Base-by-base conservation (phyloP, 257 asterid species). In the Solanum sejunctum region DNA sequence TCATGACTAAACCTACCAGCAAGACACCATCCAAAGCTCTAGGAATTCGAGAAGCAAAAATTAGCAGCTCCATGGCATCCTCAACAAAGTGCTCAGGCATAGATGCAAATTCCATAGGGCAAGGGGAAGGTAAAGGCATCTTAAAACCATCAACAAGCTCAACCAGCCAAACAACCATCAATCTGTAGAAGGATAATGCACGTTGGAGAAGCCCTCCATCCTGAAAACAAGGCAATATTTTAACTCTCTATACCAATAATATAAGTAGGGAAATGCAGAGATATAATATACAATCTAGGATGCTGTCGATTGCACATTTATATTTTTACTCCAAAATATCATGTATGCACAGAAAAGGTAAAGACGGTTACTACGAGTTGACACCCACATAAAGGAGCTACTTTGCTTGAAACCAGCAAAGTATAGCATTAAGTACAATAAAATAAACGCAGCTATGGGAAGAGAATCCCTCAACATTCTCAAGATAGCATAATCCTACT, bases 31-130 rank as follows among this genome's bases (percentile, higher is more conserved):
- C 99, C 91, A 97, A 89, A 81, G 97, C 99, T 93, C 95, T 92
- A 83, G 99, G 99, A 86, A 97, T 95, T 64, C 97, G 94, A 73
- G 99, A 94, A 54, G 97, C 97, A 84, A 93, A 94, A 86, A 94
- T 97, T 88, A 97, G 98, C 91, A 97, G 88, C 90, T 97, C 99
- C 99, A 97, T 95, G 84, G 97, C 86, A 80, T 97, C 99, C 87
- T 97, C 99, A 84, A 97, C 94, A 83, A 97, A 95, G 87, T 97
- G 99, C 88, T 97, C 98, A 2, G 99, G 98, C 97, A 95, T 89
- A 55, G 93, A 90, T 84, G 99, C 94, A 87, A 95, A 97, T 79
- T 95, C 95, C 94, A 92, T 95, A 41, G 97, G 98, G 89, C 98
- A 95, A 88, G 94, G 63, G 58, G 90, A 80, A 17, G 96, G 94